Evolutionary conservation across 1,139 yeast species (phyloP), one percentile per base, ranked within the genome.

Genomic region (Hyphopichia khmerensis): DNA sequence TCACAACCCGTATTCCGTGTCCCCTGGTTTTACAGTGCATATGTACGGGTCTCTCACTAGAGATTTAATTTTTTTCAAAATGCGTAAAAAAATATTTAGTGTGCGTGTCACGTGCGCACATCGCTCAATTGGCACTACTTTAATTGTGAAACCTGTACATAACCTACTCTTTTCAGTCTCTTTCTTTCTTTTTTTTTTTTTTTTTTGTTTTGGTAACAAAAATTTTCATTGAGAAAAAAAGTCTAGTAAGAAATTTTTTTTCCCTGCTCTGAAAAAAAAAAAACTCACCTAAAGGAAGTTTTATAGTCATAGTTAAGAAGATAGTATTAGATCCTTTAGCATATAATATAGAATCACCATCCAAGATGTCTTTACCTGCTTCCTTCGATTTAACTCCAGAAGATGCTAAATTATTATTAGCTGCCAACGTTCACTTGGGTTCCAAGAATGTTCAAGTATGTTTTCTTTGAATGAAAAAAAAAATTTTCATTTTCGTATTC

Each of bases 401-500:
- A 82, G 99, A 93, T 81, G 96, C 96, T 82, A 95, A 93, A 85
- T 89, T 93, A 76, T 86, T 95, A 80, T 86, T 95, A 80, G 98
- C 99, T 75, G 99, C 99, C 76, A 93, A 93, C 89, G 93, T 87
- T 68, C 99, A 95, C 85, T 87, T 93, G 77, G 99, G 99, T 76
- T 85, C 98, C 73, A 93, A 93, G 90, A 95, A 95, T 89, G 96
- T 93, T 74, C 97, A 93, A 82, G 95, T 84, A 82, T 77, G 88
- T 81, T n/a, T n/a, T n/a, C n/a, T n/a, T n/a, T n/a, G n/a, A n/a
- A n/a, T n/a, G n/a, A n/a, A n/a, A n/a, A n/a, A n/a, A n/a, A n/a
- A n/a, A n/a, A n/a, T n/a, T n/a, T n/a, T n/a, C n/a, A n/a, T n/a
- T n/a, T n/a, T n/a, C n/a, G n/a, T n/a, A n/a, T n/a, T n/a, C n/a